These are phyloP conservation scores for Fusarium pseudograminearum DNA, from an alignment of 2,329 filamentous ascomycete species.

Conservation along the genomic window DNA sequence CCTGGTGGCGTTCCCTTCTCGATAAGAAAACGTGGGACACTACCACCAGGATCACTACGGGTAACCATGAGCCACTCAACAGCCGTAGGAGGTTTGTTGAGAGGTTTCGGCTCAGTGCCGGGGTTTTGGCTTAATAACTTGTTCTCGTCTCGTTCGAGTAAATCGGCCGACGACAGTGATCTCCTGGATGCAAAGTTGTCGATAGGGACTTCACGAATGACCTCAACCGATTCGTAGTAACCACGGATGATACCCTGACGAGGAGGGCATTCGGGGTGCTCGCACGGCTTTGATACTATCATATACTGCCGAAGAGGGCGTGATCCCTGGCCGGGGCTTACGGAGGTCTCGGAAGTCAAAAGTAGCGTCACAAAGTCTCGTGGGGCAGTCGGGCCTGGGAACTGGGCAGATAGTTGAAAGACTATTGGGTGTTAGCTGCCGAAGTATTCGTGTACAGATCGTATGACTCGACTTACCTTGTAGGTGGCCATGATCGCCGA, in stretches of 20 bases:
- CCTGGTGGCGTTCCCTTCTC: slow-evolving; percentile 86
- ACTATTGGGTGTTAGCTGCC: slow-evolving; percentile 62
- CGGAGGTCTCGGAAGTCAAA: slow-evolving; percentile 71
- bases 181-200: slow-evolving; percentile 54
- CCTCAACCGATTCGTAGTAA: slow-evolving; percentile 90
- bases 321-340: slow-evolving; percentile 46
- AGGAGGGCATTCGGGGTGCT: slow-evolving; percentile 78
- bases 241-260: slow-evolving; percentile 83
- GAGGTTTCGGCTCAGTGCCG: slow-evolving; percentile 24
- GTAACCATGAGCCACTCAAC: slow-evolving; percentile 96
- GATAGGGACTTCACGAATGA: slow-evolving; percentile 84
- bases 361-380: slow-evolving; percentile 88
- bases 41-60: slow-evolving; percentile 87
- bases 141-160: slow-evolving; percentile 47
- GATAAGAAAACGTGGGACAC: slow-evolving; percentile 90
- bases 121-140: slow-evolving; percentile 33
- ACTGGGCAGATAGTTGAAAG: slow-evolving; percentile 88
- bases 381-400: slow-evolving; percentile 87
- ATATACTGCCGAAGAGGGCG: slow-evolving; percentile 77
- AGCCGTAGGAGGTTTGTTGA: slow-evolving; percentile 54
- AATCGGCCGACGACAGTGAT: slow-evolving; percentile 51
- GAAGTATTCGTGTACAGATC: slow-evolving; percentile 8
- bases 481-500: slow-evolving; percentile 70
- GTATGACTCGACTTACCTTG: slow-evolving; percentile 62
- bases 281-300: slow-evolving; percentile 86